Base-by-base conservation (phyloP, 2,329 filamentous ascomycete genomes). In the Xylariales sp. region DNA sequence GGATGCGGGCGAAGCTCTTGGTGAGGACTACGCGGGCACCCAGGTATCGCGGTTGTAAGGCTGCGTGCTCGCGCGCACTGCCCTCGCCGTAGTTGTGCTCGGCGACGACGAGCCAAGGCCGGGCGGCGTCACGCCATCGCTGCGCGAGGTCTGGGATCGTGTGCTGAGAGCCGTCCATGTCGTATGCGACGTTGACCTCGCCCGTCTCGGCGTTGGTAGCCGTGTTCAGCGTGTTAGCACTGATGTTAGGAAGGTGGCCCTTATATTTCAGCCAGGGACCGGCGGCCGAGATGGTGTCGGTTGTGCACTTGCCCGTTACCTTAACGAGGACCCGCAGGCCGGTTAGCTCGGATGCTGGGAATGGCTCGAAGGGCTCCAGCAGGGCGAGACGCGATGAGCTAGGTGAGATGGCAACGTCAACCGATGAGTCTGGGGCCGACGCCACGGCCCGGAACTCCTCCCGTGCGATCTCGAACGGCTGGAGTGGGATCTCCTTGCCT, bases 221-320 rank as follows among this genome's bases (percentile, higher is more conserved):
- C 62, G 94, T 96, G 82, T 97, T 97, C 72, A 99, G 89, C 2
- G 96, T 99, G 87, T 99, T 99, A 78, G 93, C 93, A 74, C 91
- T 92, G 80, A 99, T 99, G 85, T 99, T 99, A 80, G 96, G 93
- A 70, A 99, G 89, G 81, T 99, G 96, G 70, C 96, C 96, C 86
- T 98, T 98, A 89, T 98, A 99, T 83, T 98, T 98, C 74, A 99
- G 89, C 95, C 95, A 98, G 16, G 95, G 95, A 5, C 95, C 95
- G 0, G 95, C 95, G 41, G 95, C 95, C 45, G 94, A 98, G 81
- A 99, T 99, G 75, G 96, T 98, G 82, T 99, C 96, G 50, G 96
- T 99, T 65, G 96, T 99, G 86, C 96, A 99, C 83, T 99, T 97
- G 72, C 96, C 96, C 71, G 94, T 92, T 71, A 98, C 92, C 83